Conservation (phyloP, 352 stramenopile species). For the Phytophthora colocasiae region DNA sequence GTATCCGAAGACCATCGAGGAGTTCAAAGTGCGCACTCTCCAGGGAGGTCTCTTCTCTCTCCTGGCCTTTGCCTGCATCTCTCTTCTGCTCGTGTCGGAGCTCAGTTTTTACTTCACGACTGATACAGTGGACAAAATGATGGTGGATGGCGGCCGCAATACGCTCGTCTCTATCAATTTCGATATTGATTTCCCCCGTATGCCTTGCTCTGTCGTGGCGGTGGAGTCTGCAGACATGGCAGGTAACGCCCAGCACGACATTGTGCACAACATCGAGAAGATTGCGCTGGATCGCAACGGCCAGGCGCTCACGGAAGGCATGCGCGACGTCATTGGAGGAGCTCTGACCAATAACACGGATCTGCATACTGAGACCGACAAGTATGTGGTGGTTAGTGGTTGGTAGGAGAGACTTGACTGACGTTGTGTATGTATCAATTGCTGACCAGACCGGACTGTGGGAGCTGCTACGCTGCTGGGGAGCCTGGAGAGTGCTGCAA, state of each 20-base stretch:
- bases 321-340: constrained; percentile 69
- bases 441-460: constrained; percentile 56
- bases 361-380: constrained; percentile 55
- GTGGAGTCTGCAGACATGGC: constrained; percentile 79
- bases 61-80: constrained; percentile 71
- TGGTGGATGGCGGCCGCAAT: constrained; percentile 79
- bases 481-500: constrained; percentile 74
- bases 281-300: constrained; percentile 63
- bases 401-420: background rate
- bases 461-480: constrained; percentile 82
- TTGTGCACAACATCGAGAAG: constrained; percentile 85
- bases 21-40: constrained; percentile 89
- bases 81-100: constrained; percentile 73
- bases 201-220: constrained; percentile 79
- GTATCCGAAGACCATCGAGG: constrained; percentile 89
- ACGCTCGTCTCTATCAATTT: constrained; percentile 80
- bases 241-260: constrained; percentile 73
- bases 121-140: constrained; percentile 88
- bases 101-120: constrained; percentile 79
- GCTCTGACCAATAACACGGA: constrained; percentile 77
- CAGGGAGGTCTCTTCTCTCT: constrained; percentile 86
- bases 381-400: constrained; percentile 32
- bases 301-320: constrained; percentile 51
- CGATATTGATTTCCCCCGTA: constrained; percentile 82
- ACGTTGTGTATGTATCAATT: constrained; percentile 8